Percentiles rank a stretch among this genome's conserved stretches.
These are phyloP conservation scores for Penicillium chermesinum DNA, from an alignment of 495 filamentous ascomycete genomes.

Conservation along the genomic window DNA sequence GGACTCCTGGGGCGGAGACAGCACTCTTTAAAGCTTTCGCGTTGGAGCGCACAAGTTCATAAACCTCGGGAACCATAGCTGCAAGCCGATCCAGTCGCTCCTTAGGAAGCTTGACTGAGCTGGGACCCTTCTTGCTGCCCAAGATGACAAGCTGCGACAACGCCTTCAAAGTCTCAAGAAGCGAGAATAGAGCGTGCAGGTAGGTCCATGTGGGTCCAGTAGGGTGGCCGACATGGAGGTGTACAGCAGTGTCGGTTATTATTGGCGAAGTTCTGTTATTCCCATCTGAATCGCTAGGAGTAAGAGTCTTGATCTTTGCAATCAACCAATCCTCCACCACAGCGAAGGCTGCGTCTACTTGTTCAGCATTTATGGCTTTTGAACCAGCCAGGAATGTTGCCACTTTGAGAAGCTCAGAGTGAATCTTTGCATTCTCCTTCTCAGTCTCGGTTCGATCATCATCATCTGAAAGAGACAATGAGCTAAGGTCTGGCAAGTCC, in stretches of 20 bases:
- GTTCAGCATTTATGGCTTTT: constrained; percentile 27
- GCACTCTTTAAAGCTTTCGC: constrained; percentile 32
- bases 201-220: constrained; percentile 38
- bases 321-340: constrained; percentile 34
- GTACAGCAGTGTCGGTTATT: constrained; percentile 23
- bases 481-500: constrained; percentile 27
- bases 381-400: constrained; percentile 35
- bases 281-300: constrained; percentile 16
- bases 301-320: constrained; percentile 22
- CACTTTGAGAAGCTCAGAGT: constrained; percentile 29
- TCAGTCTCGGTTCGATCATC: constrained; percentile 34
- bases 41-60: constrained; percentile 31
- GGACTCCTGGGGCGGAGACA: constrained; percentile 33
- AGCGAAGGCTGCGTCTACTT: constrained; percentile 28
- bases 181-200: constrained; percentile 32
- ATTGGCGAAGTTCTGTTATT: constrained; percentile 20
- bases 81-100: constrained; percentile 28
- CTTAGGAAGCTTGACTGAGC: constrained; percentile 30
- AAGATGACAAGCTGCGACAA: constrained; percentile 26
- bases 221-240: constrained; percentile 18
- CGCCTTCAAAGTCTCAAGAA: constrained; percentile 40
- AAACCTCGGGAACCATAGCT: constrained; percentile 23
- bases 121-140: constrained; percentile 30
- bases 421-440: constrained; percentile 28
- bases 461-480: constrained; percentile 17